A percentile compares a stretch with the other conserved stretches of the same genome.
Evolutionary conservation across 2,329 filamentous ascomycete species (phyloP).

Genomic region (Elsinoe ampelina): DNA sequence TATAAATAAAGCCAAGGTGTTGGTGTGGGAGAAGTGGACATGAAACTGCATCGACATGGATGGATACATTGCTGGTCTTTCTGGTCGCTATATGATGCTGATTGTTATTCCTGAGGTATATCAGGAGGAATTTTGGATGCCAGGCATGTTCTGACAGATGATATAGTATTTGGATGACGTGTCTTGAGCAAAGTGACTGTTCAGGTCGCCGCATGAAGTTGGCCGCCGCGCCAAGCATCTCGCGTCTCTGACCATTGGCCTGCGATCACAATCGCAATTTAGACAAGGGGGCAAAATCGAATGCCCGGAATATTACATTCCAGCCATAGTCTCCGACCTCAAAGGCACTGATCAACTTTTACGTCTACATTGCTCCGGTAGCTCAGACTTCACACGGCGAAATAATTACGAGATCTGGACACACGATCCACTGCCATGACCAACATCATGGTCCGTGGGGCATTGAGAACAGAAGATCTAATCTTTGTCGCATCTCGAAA

Average conservation of each 20-base stretch:
- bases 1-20: conserved; percentile 37
- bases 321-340: no score
- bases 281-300: no score
- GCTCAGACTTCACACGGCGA: no score
- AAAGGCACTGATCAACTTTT: no score
- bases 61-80: conserved; percentile 41
- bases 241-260: background rate
- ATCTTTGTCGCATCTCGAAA: no score
- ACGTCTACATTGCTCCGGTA: no score
- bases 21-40: conserved; percentile 43
- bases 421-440: no score
- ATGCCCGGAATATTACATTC: no score
- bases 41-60: conserved; percentile 39
- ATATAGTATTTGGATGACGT: background rate
- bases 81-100: background rate
- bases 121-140: conserved; percentile 7
- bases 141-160: conserved; percentile 5
- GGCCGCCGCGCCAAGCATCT: conserved; percentile 3
- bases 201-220: background rate
- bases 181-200: background rate
- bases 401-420: no score
- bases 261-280: background rate
- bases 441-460: no score
- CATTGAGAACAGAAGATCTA: no score
- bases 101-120: background rate